Evolutionary conservation across 495 filamentous ascomycete genomes (phyloP).

Genomic region (Sphaerosporella brunnea): DNA sequence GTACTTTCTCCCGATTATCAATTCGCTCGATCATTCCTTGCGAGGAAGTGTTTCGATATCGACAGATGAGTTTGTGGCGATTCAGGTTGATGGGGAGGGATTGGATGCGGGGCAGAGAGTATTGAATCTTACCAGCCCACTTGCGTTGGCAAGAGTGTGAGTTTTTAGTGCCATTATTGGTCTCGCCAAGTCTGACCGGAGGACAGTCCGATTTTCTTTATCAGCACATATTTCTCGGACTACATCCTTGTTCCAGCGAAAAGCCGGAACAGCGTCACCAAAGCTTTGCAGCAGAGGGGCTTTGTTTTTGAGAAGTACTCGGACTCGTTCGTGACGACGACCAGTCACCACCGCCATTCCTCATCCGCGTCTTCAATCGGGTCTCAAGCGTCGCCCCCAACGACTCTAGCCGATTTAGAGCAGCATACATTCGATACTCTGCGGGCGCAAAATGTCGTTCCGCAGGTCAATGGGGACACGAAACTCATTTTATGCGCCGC

Average conservation of each 20-base stretch:
- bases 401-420: slow-evolving; percentile 61
- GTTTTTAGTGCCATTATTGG: slow-evolving; percentile 15
- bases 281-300: slow-evolving; percentile 57
- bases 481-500: slow-evolving; percentile 74
- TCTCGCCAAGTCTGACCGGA: not conserved
- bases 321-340: slow-evolving; percentile 46
- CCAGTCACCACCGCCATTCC: slow-evolving; percentile 35
- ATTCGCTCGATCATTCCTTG: slow-evolving; percentile 31
- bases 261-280: slow-evolving; percentile 51
- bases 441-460: slow-evolving; percentile 52
- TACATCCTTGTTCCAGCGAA: slow-evolving; percentile 81
- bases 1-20: slow-evolving; percentile 56
- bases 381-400: slow-evolving; percentile 56
- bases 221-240: slow-evolving; percentile 94
- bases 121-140: slow-evolving; percentile 72
- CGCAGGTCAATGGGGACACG: slow-evolving; percentile 47
- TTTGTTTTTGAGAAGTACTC: slow-evolving; percentile 61
- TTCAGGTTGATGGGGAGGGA: slow-evolving; percentile 72
- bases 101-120: slow-evolving; percentile 89
- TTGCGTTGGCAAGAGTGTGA: slow-evolving; percentile 80
- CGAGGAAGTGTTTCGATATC: slow-evolving; percentile 50
- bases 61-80: slow-evolving; percentile 66
- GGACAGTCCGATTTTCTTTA: slow-evolving; percentile 82
- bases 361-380: slow-evolving; percentile 34
- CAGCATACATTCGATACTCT: slow-evolving; percentile 61